phyloP scores from a whole-genome alignment of 345 rosid species.

The Punica granatum region DNA sequence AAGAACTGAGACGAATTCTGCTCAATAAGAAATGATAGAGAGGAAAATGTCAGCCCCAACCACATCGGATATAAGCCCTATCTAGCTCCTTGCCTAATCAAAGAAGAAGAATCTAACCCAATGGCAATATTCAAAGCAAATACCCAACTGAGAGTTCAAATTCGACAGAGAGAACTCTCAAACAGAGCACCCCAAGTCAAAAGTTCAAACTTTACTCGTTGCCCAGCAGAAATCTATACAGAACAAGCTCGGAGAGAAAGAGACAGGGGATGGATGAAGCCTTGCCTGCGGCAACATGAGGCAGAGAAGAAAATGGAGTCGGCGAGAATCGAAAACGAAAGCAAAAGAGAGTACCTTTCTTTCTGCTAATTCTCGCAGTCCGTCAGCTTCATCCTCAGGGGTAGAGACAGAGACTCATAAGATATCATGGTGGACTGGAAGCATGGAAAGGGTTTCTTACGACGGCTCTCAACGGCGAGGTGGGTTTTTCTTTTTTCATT shows the following conservation, averaged over 20 bases:
- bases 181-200: background rate
- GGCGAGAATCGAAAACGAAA: background rate
- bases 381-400: background rate
- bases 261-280: background rate
- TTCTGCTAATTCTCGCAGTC: background rate
- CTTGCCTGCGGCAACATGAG: background rate
- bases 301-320: background rate
- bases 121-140: background rate
- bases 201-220: background rate
- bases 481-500: no score
- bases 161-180: background rate
- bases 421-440: background rate
- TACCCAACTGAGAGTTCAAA: background rate
- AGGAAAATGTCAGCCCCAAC: no score
- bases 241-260: background rate
- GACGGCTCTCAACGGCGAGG: background rate
- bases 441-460: background rate
- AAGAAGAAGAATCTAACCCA: background rate
- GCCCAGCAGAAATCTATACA: background rate
- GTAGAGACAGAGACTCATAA: background rate
- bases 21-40: no score
- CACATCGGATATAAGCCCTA: no score
- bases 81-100: background rate
- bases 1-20: no score
- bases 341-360: background rate